These are phyloP conservation scores for Hsuehochloa calcarea DNA, from an alignment of 176 grass and related monocot genomes.

Conservation along the genomic window DNA sequence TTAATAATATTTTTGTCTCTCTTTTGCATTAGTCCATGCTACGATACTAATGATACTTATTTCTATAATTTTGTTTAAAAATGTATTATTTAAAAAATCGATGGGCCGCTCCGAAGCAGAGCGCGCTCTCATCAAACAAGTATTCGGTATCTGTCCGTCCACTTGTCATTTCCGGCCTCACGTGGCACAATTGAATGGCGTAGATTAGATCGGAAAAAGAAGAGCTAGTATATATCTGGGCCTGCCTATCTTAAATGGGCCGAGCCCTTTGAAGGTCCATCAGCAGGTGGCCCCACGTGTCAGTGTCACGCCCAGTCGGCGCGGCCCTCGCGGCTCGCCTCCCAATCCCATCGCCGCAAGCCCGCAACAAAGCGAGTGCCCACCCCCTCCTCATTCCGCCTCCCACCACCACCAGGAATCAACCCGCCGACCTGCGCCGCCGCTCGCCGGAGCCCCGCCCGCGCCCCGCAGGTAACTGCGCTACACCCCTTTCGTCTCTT, in stretches of 20 bases:
- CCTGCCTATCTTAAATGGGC: neutral
- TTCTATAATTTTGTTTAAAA: too few species aligned
- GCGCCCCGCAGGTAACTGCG: conserved; percentile 15
- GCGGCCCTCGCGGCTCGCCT: conserved; percentile 9
- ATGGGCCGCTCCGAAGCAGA: too few species aligned
- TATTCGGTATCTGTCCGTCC: too few species aligned
- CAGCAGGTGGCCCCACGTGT: neutral
- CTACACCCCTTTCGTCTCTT: neutral
- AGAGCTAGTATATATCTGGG: neutral
- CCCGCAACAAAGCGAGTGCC: neutral
- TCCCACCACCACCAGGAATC: neutral
- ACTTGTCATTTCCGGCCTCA: too few species aligned
- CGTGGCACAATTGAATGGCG: neutral
- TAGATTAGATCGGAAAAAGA: neutral
- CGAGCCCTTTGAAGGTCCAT: neutral
- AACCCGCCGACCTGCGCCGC: conserved; percentile 1
- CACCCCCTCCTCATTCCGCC: neutral
- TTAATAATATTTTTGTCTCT: too few species aligned
- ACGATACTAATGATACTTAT: too few species aligned
- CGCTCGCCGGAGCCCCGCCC: conserved; percentile 42
- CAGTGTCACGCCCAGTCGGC: neutral
- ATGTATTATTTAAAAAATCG: too few species aligned
- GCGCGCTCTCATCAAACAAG: too few species aligned
- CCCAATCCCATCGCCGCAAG: neutral
- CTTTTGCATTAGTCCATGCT: too few species aligned